phyloP scores from a whole-genome alignment of 2,329 filamentous ascomycete species.

The Beauveria pseudobassiana region DNA sequence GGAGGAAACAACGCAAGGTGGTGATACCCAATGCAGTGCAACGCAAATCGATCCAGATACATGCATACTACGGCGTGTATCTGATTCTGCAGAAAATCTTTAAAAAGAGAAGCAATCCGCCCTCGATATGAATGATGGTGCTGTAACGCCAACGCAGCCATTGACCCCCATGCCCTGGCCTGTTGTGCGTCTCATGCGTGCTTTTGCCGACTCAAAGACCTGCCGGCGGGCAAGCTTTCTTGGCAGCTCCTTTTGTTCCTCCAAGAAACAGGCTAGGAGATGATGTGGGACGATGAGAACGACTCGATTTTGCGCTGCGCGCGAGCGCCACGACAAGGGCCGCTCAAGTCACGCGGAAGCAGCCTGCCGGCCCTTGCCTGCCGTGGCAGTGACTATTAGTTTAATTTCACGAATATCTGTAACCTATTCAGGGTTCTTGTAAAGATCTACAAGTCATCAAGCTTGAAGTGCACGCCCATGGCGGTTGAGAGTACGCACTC shows the following conservation, averaged over 20 bases:
- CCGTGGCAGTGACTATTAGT: not conserved
- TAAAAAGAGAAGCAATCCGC: not conserved
- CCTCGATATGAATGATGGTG: too few relatives aligned
- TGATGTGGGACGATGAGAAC: not conserved
- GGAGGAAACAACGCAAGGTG: conserved; percentile 2
- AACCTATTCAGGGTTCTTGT: not conserved
- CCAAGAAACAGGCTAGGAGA: not conserved
- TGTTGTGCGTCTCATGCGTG: not conserved
- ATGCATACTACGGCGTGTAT: not conserved
- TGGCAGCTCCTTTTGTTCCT: not conserved
- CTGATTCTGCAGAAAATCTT: not conserved
- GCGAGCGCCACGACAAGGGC: conserved; percentile 1
- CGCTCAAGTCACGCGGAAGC: not conserved
- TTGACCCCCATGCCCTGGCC: not conserved
- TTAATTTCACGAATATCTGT: not conserved
- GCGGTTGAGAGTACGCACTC: not conserved
- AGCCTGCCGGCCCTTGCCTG: not conserved
- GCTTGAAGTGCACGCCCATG: not conserved
- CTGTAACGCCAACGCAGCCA: not conserved
- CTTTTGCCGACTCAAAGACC: not conserved
- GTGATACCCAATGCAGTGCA: not conserved
- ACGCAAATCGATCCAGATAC: not conserved
- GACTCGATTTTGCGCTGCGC: conserved; percentile 1
- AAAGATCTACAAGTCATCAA: too few relatives aligned
- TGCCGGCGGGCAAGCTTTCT: not conserved